Evolutionary conservation across 106 monocot species (phyloP), one percentile per base, ranked within the genome.

Genomic region (Allium sativum): DNA sequence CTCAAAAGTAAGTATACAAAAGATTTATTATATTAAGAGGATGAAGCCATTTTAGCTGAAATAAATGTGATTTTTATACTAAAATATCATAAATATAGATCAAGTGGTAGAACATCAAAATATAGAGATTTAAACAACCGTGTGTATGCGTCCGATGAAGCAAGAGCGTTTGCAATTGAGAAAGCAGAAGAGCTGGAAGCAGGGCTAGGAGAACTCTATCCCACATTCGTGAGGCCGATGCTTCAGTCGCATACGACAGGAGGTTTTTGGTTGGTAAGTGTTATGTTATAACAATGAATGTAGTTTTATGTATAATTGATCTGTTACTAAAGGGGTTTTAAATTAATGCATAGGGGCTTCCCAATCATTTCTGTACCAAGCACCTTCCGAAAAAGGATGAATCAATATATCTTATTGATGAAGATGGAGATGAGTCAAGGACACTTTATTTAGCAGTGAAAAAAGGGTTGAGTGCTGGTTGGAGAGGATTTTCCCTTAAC

Each of bases 211-310:
- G 64, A 62, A 0, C 43, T 51, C 0, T 64, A 68, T 70, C 84
- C 81, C 3, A 74, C 69, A 59, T 93, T 93, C 71, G 77, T 84
- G 4, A 93, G 88, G 69, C 77, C 92, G 19, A 93, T 93, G 92
- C 65, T 71, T 21, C 87, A 87, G 61, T 93, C 92, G 0, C 92
- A 93, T 65, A 81, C 81, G 8, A 93, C 88, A 41, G 93, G 93
- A 46, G 93, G 93, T 56, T 93, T 93, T 77, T 93, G 93, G 93
- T 77, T 93, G 12, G 63, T 64, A 13, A 64, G 63, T 31, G 10
- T 50, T 48, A 10, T 48, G 48, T 50, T 50, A 31, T 31, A 31
- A 31, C 31, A 31, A 31, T 31, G 31, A 31, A 31, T 31, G 31
- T 3, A 31, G 31, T 31, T 31, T 0, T 1, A 2, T 31, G 1